Evolutionary conservation across 441 rosid genomes (phyloP), one percentile per base, ranked within the genome.

Genomic region (Dalechampia spathulata): DNA sequence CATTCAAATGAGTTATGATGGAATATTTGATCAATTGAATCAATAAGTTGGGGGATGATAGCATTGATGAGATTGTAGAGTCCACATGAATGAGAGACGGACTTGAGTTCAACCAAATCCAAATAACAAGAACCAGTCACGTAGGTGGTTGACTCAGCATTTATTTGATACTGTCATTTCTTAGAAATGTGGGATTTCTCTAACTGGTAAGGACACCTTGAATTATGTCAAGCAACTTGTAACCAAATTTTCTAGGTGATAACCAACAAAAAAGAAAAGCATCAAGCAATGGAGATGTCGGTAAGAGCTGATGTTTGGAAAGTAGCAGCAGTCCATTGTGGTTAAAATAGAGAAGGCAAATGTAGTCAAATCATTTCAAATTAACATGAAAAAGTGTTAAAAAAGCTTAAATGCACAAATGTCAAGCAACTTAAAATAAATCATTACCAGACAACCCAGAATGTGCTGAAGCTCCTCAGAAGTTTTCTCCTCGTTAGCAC

Each of bases 381-480:
- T 40, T 25, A 20, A 14, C 46, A 34, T 1, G 21, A 50, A 28
- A 21, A 17, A 8, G 14, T 30, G 21, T 25, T 43, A 51, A 9
- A 44, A 2, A 16, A 10, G 8, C 26, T 27, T n/a, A 63, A 68
- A 63, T 17, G 25, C 49, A 67, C 47, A 38, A 51, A 57, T 14
- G 8, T 40, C 38, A 23, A 51, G 55, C 40, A 54, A 64, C 37
- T 52, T 56, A 57, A 62, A 27, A 42, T 63, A 47, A 49, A 7
- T 58, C 57, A 27, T 48, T 71, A 93, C 99, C 99, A 93, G 72
- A 72, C 83, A 85, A 46, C 86, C 88, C 69, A 85, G 61, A 46
- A 93, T 72, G 68, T 83, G 93, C 57, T 75, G 78, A 77, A 93
- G 89, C 83, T 93, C 99, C 77, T 83, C 92, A 0, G 96, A 81